Evolutionary conservation across 1,284 basidiomycete species (phyloP), one percentile per base, ranked within the genome.

Genomic region (Ustilago bromivora): DNA sequence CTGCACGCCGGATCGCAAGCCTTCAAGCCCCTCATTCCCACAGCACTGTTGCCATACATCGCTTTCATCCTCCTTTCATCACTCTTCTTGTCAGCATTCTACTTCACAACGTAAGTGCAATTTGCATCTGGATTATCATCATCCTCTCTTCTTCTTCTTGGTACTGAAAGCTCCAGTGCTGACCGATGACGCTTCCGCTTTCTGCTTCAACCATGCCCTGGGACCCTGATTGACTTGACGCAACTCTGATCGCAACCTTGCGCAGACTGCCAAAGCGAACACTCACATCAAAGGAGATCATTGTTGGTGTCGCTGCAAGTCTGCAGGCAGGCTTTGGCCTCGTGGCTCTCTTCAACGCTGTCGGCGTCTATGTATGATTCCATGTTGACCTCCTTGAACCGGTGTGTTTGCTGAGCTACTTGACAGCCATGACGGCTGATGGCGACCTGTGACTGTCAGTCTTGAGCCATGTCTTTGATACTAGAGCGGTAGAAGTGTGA

Each of bases 281-380:
- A 32, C 28, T 76, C 36, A 61, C 68, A 4, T 31, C 62, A 3
- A 74, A 61, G 4, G 81, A 82, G 69, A 63, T 77, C 40, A 8
- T 72, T 34, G 67, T 80, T 9, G 77, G 72, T 10, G 31, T 80
- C 19, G 49, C 68, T 1, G 73, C 77, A 19, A 82, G 80, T 43
- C 59, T 82, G 36, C 74, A 77, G 58, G 81, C 79, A 32, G 82
- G 82, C 28, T 67, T 80, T 54, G 82, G 82, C 40, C 65, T 79
- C 10, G 82, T 84, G 11, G 81, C 82, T 8, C 68, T 83, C 38
- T 83, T 84, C 67, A 83, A 81, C 51, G 76, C 82, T n/a, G 79
- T 84, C 9, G 82, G 82, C n/a, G 81, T 84, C 10, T 78, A 83
- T 55, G 76, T 83, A 38, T 82, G 54, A 74, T 57, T 0, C 0